phyloP scores from a whole-genome alignment of 2,329 filamentous ascomycete genomes.

The Chaetomiaceae sp. region DNA sequence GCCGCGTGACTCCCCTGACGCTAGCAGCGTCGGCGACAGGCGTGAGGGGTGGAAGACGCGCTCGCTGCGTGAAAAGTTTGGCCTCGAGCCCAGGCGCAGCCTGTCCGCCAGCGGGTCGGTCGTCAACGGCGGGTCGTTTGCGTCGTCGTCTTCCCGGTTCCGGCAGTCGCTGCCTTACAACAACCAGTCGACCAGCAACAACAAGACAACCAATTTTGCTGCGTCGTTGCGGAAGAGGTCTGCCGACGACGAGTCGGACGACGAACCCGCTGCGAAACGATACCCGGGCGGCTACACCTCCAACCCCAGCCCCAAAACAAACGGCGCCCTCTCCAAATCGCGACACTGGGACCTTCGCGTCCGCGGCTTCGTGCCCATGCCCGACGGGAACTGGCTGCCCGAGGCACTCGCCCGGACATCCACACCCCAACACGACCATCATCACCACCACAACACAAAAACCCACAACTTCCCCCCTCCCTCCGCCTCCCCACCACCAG shows the following conservation, averaged over 20 bases:
- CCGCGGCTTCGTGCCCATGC: constrained; percentile 43
- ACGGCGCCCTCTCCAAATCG: constrained; percentile 20
- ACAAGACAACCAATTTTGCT: constrained; percentile 12
- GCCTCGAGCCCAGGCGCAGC: constrained; percentile 21
- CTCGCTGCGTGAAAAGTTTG: constrained; percentile 26
- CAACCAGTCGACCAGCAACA: constrained; percentile 15
- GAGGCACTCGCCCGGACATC: constrained; percentile 40
- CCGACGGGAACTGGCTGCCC: constrained; percentile 49
- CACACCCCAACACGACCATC: background rate
- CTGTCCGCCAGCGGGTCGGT: constrained; percentile 24
- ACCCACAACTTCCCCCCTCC: background rate
- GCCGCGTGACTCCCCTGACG: constrained; percentile 4
- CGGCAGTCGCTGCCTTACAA: constrained; percentile 25
- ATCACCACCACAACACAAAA: background rate
- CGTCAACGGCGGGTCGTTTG: constrained; percentile 13
- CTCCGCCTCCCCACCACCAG: background rate
- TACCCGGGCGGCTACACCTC: too few relatives aligned
- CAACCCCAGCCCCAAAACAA: background rate
- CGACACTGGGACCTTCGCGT: constrained; percentile 34
- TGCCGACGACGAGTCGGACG: constrained; percentile 19
- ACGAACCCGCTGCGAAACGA: constrained; percentile 27
- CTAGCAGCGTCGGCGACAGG: constrained; percentile 14
- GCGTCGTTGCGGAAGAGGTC: constrained; percentile 19
- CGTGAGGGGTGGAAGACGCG: constrained; percentile 27
- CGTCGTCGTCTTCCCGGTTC: constrained; percentile 16